Base-by-base conservation (phyloP, 331 rosid species). In the Telfairia occidentalis region DNA sequence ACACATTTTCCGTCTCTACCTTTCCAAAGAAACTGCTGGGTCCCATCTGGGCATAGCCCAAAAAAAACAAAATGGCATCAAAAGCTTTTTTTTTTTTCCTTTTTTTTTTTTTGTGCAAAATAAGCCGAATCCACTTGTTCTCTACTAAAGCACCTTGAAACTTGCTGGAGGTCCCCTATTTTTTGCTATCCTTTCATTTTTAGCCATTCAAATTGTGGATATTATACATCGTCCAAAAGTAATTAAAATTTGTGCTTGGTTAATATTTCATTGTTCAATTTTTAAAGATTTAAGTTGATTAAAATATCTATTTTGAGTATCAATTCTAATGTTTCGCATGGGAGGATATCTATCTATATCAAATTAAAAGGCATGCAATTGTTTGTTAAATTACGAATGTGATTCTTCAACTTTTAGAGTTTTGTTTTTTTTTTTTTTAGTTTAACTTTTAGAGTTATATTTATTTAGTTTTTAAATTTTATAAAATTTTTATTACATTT, bases 61-160 rank as follows among this genome's bases (percentile, higher is more conserved):
- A n/a, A n/a, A n/a, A n/a, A n/a, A n/a, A n/a, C n/a, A n/a, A 54
- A 54, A 54, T 21, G 21, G 30, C 38, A 29, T 5, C 60, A 24
- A 55, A 23, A 55, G 16, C 32, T 3, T 9, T 15, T 40, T 40
- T 40, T 7, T 9, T 40, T n/a, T n/a, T n/a, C n/a, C n/a, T n/a
- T n/a, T n/a, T n/a, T n/a, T n/a, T n/a, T n/a, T n/a, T n/a, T 60
- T 60, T 61, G 45, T 61, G 70, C 70, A 61, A 61, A 16, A 6
- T 60, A 30, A 60, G 67, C 24, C 67, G 67, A 60, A 60, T 60
- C 67, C 67, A 60, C 15, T 24, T 57, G 24, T 60, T 42, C 21
- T 16, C 42, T 15, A 2, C 0, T 19, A 16, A 30, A 30, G 67
- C 40, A 30, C 34, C 32, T 16, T 12, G 45, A 61, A 32, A 28